Evolutionary conservation across 805 yeast species (phyloP).

Genomic region (Myxozyma sirexii): DNA sequence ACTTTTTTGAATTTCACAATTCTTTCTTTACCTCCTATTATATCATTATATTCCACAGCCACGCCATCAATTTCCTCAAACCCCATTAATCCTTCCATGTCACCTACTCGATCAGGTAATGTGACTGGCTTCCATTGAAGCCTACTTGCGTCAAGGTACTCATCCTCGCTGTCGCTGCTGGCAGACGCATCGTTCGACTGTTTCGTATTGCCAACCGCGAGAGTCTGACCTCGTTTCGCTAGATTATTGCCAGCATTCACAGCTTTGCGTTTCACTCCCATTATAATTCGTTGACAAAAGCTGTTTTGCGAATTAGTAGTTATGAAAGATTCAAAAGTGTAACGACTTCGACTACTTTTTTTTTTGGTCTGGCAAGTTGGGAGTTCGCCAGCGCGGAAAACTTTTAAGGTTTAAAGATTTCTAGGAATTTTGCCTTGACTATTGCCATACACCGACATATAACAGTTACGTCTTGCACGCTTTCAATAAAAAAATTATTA

Average conservation of each 20-base stretch:
- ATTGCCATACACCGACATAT: neutral
- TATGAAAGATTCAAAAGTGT: neutral
- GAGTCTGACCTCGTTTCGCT: neutral
- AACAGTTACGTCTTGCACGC: too few relatives aligned
- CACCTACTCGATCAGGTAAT: constrained; percentile 80
- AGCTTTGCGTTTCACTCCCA: constrained; percentile 6
- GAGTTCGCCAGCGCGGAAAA: neutral
- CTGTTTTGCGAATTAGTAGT: too few relatives aligned
- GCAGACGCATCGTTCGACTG: neutral
- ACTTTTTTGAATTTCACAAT: constrained; percentile 28
- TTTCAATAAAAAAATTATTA: too few relatives aligned
- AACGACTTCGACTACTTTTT: too few relatives aligned
- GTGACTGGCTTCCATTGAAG: constrained; percentile 75
- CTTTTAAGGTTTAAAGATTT: neutral
- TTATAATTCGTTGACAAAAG: too few relatives aligned
- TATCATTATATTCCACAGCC: constrained; percentile 72
- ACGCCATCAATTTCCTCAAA: constrained; percentile 94
- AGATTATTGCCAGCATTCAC: neutral
- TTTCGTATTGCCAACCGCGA: neutral
- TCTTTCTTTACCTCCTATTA: constrained; percentile 46
- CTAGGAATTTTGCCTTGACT: neutral
- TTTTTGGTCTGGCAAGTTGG: neutral
- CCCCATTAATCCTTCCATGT: constrained; percentile 89
- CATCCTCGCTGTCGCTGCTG: neutral
- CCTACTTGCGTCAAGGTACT: constrained; percentile 16